Evolutionary conservation across 768 basidiomycete genomes (phyloP).

Genomic region (Suillus weaverae): DNA sequence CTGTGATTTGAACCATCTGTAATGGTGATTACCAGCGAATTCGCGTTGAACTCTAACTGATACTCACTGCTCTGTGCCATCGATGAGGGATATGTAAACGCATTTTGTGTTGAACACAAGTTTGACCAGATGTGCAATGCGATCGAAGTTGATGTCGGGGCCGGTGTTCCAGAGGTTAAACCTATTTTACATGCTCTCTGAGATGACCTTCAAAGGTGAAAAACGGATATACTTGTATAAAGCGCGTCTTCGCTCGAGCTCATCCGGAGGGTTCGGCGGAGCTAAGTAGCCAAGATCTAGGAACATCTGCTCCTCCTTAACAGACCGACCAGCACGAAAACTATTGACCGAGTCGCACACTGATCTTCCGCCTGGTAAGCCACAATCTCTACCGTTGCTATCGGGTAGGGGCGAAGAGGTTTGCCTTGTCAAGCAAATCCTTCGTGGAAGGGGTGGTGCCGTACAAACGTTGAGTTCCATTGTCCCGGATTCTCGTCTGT

Average conservation of each 20-base stretch:
- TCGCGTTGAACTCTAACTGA: constrained; percentile 6
- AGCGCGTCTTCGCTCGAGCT: constrained; percentile 78
- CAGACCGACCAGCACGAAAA: constrained; percentile 46
- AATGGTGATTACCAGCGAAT: constrained; percentile 11
- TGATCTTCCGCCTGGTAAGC: constrained; percentile 33
- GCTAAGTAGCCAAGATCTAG: constrained; percentile 65
- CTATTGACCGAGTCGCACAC: constrained; percentile 33
- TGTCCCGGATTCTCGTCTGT: constrained; percentile 28
- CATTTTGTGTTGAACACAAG: constrained; percentile 90
- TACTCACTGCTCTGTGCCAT: constrained; percentile 78
- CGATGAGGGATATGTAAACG: constrained; percentile 80
- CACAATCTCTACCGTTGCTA: constrained; percentile 33
- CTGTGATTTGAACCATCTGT: constrained; percentile 87
- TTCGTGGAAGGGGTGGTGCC: constrained; percentile 50
- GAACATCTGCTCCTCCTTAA: constrained; percentile 70
- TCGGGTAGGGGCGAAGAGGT: constrained; percentile 63
- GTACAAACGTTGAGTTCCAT: constrained; percentile 34
- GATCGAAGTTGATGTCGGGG: constrained; percentile 87
- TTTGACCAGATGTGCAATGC: constrained; percentile 90
- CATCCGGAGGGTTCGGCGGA: constrained; percentile 84
- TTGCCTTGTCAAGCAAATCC: constrained; percentile 59
- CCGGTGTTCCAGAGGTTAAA: constrained; percentile 91
- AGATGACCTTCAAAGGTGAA: constrained; percentile 6
- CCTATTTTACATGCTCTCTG: constrained; percentile 37
- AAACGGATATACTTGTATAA: constrained; percentile 67